Conservation (phyloP, 306 rosid species). For the Vigna reflexopilosa region DNA sequence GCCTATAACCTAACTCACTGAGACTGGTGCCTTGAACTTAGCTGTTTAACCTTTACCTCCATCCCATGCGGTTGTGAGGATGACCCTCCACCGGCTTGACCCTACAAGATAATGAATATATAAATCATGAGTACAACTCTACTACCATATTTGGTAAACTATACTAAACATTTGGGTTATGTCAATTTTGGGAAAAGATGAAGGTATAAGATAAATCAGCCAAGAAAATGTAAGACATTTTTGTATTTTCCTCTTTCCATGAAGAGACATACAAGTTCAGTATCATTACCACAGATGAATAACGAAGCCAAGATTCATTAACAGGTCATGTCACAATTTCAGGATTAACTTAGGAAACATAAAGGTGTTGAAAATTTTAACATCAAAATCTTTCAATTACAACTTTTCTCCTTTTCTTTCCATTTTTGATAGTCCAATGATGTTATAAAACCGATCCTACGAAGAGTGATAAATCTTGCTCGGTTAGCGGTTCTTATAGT, state of each 20-base stretch:
- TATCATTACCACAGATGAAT: no score
- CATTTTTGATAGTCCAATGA: background rate
- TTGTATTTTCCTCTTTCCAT: background rate
- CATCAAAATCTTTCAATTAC: background rate
- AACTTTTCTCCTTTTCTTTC: background rate
- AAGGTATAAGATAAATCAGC: background rate
- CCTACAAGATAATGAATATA: conserved; percentile 43
- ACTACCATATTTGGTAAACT: conserved; percentile 49
- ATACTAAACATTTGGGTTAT: conserved; percentile 38
- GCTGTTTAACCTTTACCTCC: conserved; percentile 41
- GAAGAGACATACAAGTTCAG: no score
- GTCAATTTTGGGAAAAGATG: background rate
- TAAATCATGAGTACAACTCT: background rate
- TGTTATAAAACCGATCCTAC: background rate
- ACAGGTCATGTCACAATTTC: background rate
- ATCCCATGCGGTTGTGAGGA: conserved; percentile 46
- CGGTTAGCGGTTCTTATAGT: no score
- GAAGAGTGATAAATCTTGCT: background rate
- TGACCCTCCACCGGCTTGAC: conserved; percentile 45
- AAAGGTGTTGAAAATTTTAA: background rate
- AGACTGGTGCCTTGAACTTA: conserved; percentile 42
- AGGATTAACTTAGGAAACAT: background rate
- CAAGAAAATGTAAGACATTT: background rate
- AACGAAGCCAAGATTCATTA: no score
- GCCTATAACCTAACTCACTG: conserved; percentile 29